Percentiles rank a stretch among this genome's conserved stretches.
These are phyloP conservation scores for Juncus inflexus DNA, from an alignment of 176 grass and related monocot species.

Conservation along the genomic window DNA sequence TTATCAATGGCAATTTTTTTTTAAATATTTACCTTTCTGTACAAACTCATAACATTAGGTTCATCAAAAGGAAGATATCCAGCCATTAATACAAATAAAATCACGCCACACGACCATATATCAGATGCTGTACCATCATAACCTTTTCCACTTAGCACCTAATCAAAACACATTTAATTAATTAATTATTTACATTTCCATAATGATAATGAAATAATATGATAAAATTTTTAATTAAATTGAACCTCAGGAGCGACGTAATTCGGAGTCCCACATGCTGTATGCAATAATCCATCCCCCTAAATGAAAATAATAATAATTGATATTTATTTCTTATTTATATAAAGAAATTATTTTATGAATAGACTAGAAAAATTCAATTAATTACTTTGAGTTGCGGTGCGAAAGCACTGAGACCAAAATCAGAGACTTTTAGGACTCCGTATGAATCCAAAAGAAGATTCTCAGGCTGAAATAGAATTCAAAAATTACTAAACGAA, in stretches of 20 bases:
- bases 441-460: slow-evolving; percentile 82
- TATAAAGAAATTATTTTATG: slow-evolving; percentile 2
- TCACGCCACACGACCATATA: slow-evolving; percentile 93
- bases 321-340: background rate
- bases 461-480: slow-evolving; percentile 87
- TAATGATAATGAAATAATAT: slow-evolving; percentile 18
- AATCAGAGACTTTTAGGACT: slow-evolving; percentile 89
- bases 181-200: background rate
- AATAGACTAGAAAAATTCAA: slow-evolving; percentile 19
- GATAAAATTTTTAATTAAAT: background rate
- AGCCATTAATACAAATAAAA: slow-evolving; percentile 95
- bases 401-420: slow-evolving; percentile 82
- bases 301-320: slow-evolving; percentile 18
- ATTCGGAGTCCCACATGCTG: slow-evolving; percentile 94
- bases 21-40: slow-evolving; percentile 50
- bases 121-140: slow-evolving; percentile 89
- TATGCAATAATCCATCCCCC: slow-evolving; percentile 86
- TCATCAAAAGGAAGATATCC: slow-evolving; percentile 97
- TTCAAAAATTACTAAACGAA: slow-evolving; percentile 16
- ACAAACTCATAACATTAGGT: slow-evolving; percentile 48
- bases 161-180: slow-evolving; percentile 7
- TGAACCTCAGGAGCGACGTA: slow-evolving; percentile 96
- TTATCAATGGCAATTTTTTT: too few species aligned
- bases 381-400: slow-evolving; percentile 61
- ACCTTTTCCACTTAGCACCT: slow-evolving; percentile 96